These are phyloP conservation scores for Backusella macrospora DNA, from an alignment of 192 early-diverging fungal species.

Conservation along the genomic window DNA sequence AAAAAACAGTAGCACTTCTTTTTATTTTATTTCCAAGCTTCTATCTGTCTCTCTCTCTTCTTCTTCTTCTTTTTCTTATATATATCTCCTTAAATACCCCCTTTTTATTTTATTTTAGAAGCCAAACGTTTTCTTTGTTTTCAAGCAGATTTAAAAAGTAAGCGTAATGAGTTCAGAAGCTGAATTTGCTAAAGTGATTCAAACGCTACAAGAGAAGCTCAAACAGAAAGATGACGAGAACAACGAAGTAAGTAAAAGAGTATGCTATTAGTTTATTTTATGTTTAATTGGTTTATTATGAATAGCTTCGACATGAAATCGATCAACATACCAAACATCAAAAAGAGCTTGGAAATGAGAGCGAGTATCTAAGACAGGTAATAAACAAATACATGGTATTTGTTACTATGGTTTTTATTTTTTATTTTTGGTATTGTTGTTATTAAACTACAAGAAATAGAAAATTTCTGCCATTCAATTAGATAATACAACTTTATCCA, in stretches of 20 bases:
- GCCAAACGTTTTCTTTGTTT: conserved; percentile 13
- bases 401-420: background rate
- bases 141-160: background rate
- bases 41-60: background rate
- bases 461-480: conserved; percentile 34
- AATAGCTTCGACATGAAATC: conserved; percentile 30
- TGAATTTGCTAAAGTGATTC: conserved; percentile 27
- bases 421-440: background rate
- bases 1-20: background rate
- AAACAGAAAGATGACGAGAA: conserved; percentile 30
- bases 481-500: conserved; percentile 34
- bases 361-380: conserved; percentile 39
- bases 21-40: background rate
- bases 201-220: conserved; percentile 27
- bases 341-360: conserved; percentile 25
- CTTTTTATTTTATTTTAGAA: conserved; percentile 4
- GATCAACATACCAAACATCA: conserved; percentile 24
- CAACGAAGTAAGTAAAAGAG: conserved; percentile 23
- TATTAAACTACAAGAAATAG: background rate
- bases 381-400: background rate
- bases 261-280: background rate
- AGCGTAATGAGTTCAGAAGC: conserved; percentile 26
- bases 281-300: background rate
- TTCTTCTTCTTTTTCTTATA: background rate
- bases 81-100: background rate